Base-by-base conservation (phyloP, 148 eudicot species). In the Rhododendron mucronatum region DNA sequence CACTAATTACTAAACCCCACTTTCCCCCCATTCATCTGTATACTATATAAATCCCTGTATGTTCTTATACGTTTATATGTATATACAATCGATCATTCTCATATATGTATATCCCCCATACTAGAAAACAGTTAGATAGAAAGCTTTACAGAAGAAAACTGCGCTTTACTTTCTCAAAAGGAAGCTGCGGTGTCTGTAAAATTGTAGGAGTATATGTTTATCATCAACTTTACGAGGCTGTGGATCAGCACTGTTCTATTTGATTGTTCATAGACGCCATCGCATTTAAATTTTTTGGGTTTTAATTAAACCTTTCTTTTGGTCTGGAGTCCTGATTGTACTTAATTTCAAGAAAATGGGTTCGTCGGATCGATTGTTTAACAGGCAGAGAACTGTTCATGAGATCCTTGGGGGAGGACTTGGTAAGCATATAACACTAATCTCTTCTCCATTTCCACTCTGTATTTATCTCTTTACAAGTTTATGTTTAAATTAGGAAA, bases 351-450 rank as follows among this genome's bases (percentile, higher is more conserved):
- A 37, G 23, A 35, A 84, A 55, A 92, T 92, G 99, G 93, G 89
- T 78, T 90, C 95, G 82, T 92, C 99, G 69, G 90, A 91, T 88
- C 90, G 92, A 53, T 85, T 93, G 89, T 93, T 96, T 50, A 87
- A 90, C 87, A 92, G 95, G 90, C 90, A 91, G 45, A 88, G 84
- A 84, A 91, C 89, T 53, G 88, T 96, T 89, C 99, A 96, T 92
- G 90, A 95, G 89, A 89, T 94, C 80, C 93, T 95, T 75, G 99
- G 99, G 73, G 96, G 93, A 81, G 95, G 95, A 75, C 39, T 90
- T 48, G 93, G 99, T 95, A 90, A 90, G 86, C 87, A 63, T 10
- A 30, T 71, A 7, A 55, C 48, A 18, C 7, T 73, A 14, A 4
- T 35, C 41, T 6, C 23, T 21, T 78, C 76, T 11, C 33, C 74